Conservation (phyloP, 2,329 filamentous ascomycete genomes). For the Xylariaceae sp. region DNA sequence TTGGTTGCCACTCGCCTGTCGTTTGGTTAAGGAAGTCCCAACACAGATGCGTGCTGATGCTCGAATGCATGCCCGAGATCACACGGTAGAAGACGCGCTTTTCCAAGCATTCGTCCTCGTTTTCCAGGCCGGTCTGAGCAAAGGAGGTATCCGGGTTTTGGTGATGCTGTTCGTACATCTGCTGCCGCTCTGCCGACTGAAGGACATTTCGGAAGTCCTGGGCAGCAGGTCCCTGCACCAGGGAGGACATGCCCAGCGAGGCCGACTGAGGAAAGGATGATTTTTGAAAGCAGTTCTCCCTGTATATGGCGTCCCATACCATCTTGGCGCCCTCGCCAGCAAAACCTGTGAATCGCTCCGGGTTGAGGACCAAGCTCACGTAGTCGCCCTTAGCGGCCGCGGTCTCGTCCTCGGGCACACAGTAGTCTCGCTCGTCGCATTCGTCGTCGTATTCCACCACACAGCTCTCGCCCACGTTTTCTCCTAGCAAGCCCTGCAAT, state of each 20-base stretch:
- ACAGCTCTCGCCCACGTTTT: conserved; percentile 87
- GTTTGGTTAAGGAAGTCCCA: conserved; percentile 95
- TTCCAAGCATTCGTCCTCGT: conserved; percentile 90
- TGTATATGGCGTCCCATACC: conserved; percentile 95
- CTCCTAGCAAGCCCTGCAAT: conserved; percentile 75
- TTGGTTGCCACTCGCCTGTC: conserved; percentile 88
- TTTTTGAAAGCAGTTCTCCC: conserved; percentile 89
- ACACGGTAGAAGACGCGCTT: conserved; percentile 98
- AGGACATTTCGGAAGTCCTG: conserved; percentile 58
- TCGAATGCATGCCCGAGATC: conserved; percentile 95
- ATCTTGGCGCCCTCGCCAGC: conserved; percentile 76
- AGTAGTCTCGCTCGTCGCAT: conserved; percentile 95
- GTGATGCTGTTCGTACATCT: conserved; percentile 56
- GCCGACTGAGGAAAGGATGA: conserved; percentile 58
- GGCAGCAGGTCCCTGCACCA: conserved; percentile 47
- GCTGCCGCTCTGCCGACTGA: conserved; percentile 53
- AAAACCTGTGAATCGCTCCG: conserved; percentile 93
- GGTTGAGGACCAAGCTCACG: conserved; percentile 87
- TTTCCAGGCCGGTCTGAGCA: conserved; percentile 61
- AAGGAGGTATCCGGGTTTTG: conserved; percentile 51
- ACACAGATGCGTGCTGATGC: conserved; percentile 93
- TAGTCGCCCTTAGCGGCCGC: conserved; percentile 87
- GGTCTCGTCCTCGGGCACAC: conserved; percentile 90
- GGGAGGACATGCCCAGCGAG: conserved; percentile 43
- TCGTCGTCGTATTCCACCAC: conserved; percentile 97